Percentiles rank a stretch among this genome's conserved stretches.
These are phyloP conservation scores for Actinomortierella wolfii DNA, from an alignment of 371 early-diverging fungal genomes.

Conservation along the genomic window DNA sequence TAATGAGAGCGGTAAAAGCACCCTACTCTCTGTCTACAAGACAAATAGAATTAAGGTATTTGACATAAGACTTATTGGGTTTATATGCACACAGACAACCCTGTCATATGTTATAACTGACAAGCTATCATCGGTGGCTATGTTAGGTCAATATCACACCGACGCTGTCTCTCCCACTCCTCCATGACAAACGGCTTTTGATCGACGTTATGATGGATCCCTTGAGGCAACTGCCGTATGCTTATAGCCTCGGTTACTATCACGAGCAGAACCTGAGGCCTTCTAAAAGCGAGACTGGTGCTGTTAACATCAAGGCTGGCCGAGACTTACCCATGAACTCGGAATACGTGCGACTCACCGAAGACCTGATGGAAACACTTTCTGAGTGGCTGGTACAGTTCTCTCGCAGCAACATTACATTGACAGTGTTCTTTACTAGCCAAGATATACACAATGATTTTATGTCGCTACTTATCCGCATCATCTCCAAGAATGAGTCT, in stretches of 20 bases:
- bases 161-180: constrained; percentile 26
- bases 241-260: constrained; percentile 22
- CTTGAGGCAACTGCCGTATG: constrained; percentile 19
- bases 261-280: constrained; percentile 13
- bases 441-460: constrained; percentile 10
- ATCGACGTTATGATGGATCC: constrained; percentile 34
- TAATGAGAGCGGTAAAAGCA: constrained; percentile 12
- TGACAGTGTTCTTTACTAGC: constrained; percentile 30
- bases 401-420: constrained; percentile 11
- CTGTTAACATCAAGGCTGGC: background rate
- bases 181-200: constrained; percentile 13
- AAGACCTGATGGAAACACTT: constrained; percentile 25
- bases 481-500: background rate
- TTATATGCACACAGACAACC: background rate
- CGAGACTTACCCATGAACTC: background rate
- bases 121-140: background rate
- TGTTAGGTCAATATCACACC: constrained; percentile 18
- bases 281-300: constrained; percentile 4
- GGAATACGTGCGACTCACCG: constrained; percentile 7
- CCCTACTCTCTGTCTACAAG: constrained; percentile 11
- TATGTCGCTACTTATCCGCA: constrained; percentile 9
- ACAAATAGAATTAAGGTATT: constrained; percentile 12
- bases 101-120: too few relatives aligned
- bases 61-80: background rate
- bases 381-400: constrained; percentile 19